Conservation (phyloP, 306 rosid species). For the Casuarina equisetifolia region DNA sequence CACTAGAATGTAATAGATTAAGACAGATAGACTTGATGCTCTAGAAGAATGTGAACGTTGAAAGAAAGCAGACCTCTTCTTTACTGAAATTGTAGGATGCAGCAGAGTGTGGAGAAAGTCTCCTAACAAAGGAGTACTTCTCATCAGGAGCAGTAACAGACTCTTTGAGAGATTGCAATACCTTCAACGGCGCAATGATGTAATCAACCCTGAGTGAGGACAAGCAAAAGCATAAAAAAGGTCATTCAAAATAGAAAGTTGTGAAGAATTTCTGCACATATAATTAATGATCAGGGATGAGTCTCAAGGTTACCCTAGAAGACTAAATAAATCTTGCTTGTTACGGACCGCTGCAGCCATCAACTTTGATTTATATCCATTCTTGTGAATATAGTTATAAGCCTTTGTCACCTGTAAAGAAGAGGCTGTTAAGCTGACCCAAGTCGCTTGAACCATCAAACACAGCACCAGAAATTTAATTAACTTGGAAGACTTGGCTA, state of each 20-base stretch:
- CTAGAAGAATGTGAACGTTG: slow-evolving; percentile 18
- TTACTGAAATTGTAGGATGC: slow-evolving; percentile 59
- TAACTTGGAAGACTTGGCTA: slow-evolving; percentile 16
- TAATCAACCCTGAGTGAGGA: slow-evolving; percentile 75
- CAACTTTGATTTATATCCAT: slow-evolving; percentile 88
- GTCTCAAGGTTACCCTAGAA: slow-evolving; percentile 67
- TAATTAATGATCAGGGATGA: slow-evolving; percentile 17
- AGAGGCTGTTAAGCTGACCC: neutral
- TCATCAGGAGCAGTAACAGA: slow-evolving; percentile 70
- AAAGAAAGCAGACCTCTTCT: slow-evolving; percentile 64
- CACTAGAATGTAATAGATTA: neutral
- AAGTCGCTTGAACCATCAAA: slow-evolving; percentile 13
- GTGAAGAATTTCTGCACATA: slow-evolving; percentile 14
- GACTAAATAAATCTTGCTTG: slow-evolving; percentile 92
- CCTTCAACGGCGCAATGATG: slow-evolving; percentile 89
- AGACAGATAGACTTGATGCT: slow-evolving; percentile 18
- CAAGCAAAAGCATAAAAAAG: slow-evolving; percentile 10
- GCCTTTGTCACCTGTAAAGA: slow-evolving; percentile 80
- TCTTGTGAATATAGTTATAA: slow-evolving; percentile 89
- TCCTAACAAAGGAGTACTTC: slow-evolving; percentile 79
- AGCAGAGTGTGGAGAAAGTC: slow-evolving; percentile 83
- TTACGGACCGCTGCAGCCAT: slow-evolving; percentile 99
- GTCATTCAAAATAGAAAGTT: slow-evolving; percentile 21
- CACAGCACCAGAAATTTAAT: slow-evolving; percentile 24
- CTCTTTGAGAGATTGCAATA: slow-evolving; percentile 93